Evolutionary conservation across 2,329 filamentous ascomycete species (phyloP), one percentile per base, ranked within the genome.

Genomic region (Aspergillus neoniger): DNA sequence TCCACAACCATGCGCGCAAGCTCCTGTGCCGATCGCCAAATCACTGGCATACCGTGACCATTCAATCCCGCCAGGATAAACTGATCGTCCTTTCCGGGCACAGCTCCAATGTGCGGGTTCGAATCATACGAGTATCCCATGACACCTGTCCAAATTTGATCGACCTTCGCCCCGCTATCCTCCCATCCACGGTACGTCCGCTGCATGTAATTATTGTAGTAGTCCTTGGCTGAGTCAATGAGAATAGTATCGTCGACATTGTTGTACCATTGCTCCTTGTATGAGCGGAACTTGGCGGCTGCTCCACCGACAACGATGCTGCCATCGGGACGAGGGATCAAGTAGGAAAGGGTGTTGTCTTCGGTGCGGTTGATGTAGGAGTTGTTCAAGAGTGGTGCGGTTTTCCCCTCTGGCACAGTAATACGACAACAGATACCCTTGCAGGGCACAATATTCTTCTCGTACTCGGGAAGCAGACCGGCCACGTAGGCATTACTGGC

Each of bases 401-500:
- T 60, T 53, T 70, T 63, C 30, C 54, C 63, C 5, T 64, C 56
- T 0, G 69, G 66, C 0, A 68, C 61, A 4, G 63, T 58, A n/a
- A 77, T 70, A 9, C 73, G 74, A 1, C 70, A 71, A 58, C 74
- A 76, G 8, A 76, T 66, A 0, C 91, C 92, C 15, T 89, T 83
- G 14, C 89, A 87, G 0, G 93, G 92, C 1, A 92, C 86, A 60
- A 96, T 89, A 5, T 92, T 80, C 62, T 88, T 85, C 1, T 84
- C 80, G 66, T 95, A 88, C 36, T 79, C 72, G 0, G 91, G 91
- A 1, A 95, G 77, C 2, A 96, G 81, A 60, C 88, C 84, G 2
- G 90, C 90, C 0, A 91, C 92, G 73, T 96, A 95, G 3, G 82
- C 92, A 69, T 96, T 96, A 0, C 91, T 93, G 3, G 91, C 89